Evolutionary conservation across 106 monocot species (phyloP).

Genomic region (Apostasia ramifera): DNA sequence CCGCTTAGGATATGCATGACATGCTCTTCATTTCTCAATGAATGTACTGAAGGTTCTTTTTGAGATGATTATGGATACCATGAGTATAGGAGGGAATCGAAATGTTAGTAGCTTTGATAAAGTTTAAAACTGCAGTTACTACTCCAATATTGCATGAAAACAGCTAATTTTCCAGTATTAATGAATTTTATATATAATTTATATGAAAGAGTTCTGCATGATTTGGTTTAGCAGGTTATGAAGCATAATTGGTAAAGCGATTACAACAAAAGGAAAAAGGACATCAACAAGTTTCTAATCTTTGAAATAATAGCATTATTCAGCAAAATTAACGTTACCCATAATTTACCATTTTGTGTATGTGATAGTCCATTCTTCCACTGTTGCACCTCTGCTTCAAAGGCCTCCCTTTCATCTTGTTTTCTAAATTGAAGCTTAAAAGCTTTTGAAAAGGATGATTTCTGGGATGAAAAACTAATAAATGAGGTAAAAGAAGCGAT

Average conservation of each 20-base stretch:
- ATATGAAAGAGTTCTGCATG: neutral
- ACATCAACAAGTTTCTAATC: neutral
- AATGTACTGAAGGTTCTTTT: neutral
- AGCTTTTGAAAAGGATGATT: constrained; percentile 38
- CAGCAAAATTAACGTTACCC: neutral
- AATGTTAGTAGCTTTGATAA: too few species aligned
- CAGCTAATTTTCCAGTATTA: neutral
- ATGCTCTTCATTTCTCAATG: neutral
- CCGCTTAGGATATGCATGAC: neutral
- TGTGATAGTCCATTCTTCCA: constrained; percentile 25
- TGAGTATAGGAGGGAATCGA: neutral
- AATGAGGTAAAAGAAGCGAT: constrained; percentile 8
- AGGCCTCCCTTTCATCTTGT: constrained; percentile 33
- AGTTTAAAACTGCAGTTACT: neutral
- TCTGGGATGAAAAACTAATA: constrained; percentile 24
- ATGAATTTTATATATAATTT: neutral
- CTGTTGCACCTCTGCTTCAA: constrained; percentile 35
- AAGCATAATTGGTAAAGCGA: neutral
- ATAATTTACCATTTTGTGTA: constrained; percentile 27
- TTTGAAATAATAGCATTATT: constrained; percentile 6
- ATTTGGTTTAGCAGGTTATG: neutral
- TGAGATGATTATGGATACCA: neutral
- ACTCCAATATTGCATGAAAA: neutral
- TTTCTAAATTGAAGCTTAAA: constrained; percentile 44
- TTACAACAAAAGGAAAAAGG: neutral